Evolutionary conservation across 1,284 basidiomycete genomes (phyloP).

Genomic region (Ganoderma lingzhi): DNA sequence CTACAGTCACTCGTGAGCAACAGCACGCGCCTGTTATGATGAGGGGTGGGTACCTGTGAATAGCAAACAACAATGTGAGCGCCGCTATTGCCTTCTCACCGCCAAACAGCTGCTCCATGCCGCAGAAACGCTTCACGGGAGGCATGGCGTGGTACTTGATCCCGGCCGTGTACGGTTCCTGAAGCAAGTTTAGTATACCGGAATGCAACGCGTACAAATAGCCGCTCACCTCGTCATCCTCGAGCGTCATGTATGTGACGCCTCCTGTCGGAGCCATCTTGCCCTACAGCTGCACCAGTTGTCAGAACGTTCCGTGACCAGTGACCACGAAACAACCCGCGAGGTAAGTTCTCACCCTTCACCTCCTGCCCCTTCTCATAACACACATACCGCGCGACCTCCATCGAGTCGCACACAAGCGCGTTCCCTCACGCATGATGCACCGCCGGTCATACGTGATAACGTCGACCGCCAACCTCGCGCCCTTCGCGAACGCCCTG

Average conservation of each 20-base stretch:
- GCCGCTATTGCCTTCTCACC: slow-evolving; percentile 99
- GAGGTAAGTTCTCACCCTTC: slow-evolving; percentile 71
- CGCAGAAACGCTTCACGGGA: slow-evolving; percentile 98
- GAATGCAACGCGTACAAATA: background rate
- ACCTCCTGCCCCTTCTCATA: slow-evolving; percentile 97
- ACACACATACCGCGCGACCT: slow-evolving; percentile 88
- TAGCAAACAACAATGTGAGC: slow-evolving; percentile 93
- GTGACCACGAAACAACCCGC: background rate
- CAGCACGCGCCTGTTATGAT: background rate
- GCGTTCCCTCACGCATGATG: slow-evolving; percentile 97
- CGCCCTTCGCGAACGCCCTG: slow-evolving; percentile 90
- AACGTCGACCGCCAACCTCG: slow-evolving; percentile 93
- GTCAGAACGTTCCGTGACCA: background rate
- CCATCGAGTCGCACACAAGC: slow-evolving; percentile 95
- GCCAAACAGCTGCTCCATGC: slow-evolving; percentile 98
- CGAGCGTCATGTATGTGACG: slow-evolving; percentile 94
- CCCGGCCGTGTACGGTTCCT: slow-evolving; percentile 96
- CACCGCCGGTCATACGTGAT: slow-evolving; percentile 88
- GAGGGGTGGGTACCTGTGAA: slow-evolving; percentile 75
- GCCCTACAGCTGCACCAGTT: slow-evolving; percentile 83
- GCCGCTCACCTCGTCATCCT: slow-evolving; percentile 86
- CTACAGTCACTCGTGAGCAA: slow-evolving; percentile 47
- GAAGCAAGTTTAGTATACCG: slow-evolving; percentile 7
- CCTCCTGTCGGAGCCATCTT: slow-evolving; percentile 94
- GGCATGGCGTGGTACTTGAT: slow-evolving; percentile 99